Evolutionary conservation across 805 yeast genomes (phyloP), one percentile per base, ranked within the genome.

Genomic region (Blastobotrys peoriensis): DNA sequence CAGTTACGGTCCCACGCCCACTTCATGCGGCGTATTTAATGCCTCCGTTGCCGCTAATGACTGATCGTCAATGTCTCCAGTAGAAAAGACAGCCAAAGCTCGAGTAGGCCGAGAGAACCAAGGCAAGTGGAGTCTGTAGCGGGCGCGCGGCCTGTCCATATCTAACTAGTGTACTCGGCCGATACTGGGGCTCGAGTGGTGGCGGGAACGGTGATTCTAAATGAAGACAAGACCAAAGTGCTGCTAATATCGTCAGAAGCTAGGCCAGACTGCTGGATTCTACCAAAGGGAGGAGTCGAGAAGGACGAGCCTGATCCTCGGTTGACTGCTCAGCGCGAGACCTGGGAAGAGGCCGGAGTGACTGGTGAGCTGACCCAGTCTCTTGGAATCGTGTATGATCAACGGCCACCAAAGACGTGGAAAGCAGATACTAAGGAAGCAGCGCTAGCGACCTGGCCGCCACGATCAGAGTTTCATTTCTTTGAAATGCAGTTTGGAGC

Each of bases 301-400:
- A 60, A 61, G 22, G 98, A 93, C 62, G 98, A 69, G 47, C 64
- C 67, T 3, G 73, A 58, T 19, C 36, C 22, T n/a, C 60, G 64
- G 48, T 61, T 63, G 44, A 56, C 85, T 3, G 97, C 97, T 0
- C 68, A 74, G 15, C 71, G 98, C 47, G 98, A 93, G 60, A 86
- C 95, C 0, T 93, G 98, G 98, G 98, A 93, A 63, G 98, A 93
- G 65, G 93, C 95, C 0, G 98, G 98, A 0, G 85, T 85, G 19
- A 75, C 74, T 28, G 96, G 97, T 5, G 66, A 61, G 15, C 70
- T 88, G 3, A 56, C 69, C 3, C 54, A 59, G 34, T 70, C 71
- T 47, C 65, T 91, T 35, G 94, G 91, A 0, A 68, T 75, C 0
- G 81, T 85, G 20, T 75, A 74, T 38, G 96, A 89, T 51, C 58